A percentile compares a stretch with the other conserved stretches of the same genome.
Conservation (phyloP, 148 eudicot genomes). For the Diospyros kaki region DNA sequence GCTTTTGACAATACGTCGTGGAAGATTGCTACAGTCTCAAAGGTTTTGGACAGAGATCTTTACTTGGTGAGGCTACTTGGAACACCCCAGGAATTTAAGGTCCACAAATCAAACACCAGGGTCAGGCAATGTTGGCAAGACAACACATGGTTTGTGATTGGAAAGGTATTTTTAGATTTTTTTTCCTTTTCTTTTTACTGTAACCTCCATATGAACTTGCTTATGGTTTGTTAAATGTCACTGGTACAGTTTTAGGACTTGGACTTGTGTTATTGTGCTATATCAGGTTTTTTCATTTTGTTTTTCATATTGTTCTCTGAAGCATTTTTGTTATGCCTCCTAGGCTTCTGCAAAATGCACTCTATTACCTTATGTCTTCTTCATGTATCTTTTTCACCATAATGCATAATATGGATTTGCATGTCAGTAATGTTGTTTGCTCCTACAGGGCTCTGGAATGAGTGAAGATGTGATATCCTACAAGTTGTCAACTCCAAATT, state of each 20-base stretch:
- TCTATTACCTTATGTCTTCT: neutral
- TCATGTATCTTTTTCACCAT: neutral
- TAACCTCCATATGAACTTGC: neutral
- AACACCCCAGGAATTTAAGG: conserved; percentile 33
- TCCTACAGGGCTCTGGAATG: conserved; percentile 20
- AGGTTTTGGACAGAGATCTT: conserved; percentile 27
- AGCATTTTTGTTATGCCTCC: neutral
- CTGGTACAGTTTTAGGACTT: neutral
- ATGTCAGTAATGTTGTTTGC: conserved; percentile 2
- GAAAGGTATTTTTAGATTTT: conserved; percentile 32
- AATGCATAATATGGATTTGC: neutral
- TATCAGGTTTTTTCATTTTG: neutral
- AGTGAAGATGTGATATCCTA: conserved; percentile 10
- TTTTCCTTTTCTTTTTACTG: neutral
- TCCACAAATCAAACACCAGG: conserved; percentile 36
- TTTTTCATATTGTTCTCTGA: neutral
- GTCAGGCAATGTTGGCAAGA: conserved; percentile 42
- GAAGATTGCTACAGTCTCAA: conserved; percentile 30
- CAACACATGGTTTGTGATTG: conserved; percentile 39
- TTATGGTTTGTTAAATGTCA: neutral
- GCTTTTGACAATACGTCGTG: conserved; percentile 32
- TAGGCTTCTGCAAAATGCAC: neutral
- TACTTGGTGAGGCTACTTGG: conserved; percentile 40
- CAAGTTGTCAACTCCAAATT: conserved; percentile 7
- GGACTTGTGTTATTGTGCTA: neutral